Base-by-base conservation (phyloP, 169 alveolate genomes). In the Babesia divergens region DNA sequence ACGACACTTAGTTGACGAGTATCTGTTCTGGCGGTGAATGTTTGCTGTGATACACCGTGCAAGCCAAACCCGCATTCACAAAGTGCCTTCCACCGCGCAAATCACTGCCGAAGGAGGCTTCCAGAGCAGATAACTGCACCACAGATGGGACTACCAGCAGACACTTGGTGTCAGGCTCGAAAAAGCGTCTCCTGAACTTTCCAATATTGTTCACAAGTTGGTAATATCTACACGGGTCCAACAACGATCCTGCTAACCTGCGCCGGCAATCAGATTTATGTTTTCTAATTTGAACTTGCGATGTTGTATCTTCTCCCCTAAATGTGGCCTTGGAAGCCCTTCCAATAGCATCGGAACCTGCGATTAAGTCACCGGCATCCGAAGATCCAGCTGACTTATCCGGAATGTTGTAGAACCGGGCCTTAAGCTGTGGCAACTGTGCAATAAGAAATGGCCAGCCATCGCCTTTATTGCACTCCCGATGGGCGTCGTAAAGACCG, bases 381-480 rank as follows among this genome's bases (percentile, higher is more conserved):
- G 49, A 8, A 16, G 66, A 6, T 3, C 14, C 43, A 34, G 43
- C 3, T n/a, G 43, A 4, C 42, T 32, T 24, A 20, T 11, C 43
- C 28, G 69, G 69, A 6, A 59, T 14, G 20, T 11, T 24, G 34
- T 40, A 14, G 9, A 59, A 59, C 20, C 31, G 31, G n/a, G 14
- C 11, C 38, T 32, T 59, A 8, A 74, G 40, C 34, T 52, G 53
- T 11, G 84, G 84, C 13, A 74, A 53, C 47, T 60, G 84, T 28
- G 75, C 76, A 16, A 74, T 52, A 40, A 74, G 54, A 50, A 47
- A 74, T 14, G 40, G 35, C 84, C 84, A 74, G 8, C 47, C 31
- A 16, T 43, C 60, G 24, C 65, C 50, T 11, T 34, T 28, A 5
- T 29, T 31, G 8, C 49, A 20, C 26, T 18, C 37, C 40, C 59